phyloP scores from a whole-genome alignment of 768 basidiomycete species.

The Mycena crocata region DNA sequence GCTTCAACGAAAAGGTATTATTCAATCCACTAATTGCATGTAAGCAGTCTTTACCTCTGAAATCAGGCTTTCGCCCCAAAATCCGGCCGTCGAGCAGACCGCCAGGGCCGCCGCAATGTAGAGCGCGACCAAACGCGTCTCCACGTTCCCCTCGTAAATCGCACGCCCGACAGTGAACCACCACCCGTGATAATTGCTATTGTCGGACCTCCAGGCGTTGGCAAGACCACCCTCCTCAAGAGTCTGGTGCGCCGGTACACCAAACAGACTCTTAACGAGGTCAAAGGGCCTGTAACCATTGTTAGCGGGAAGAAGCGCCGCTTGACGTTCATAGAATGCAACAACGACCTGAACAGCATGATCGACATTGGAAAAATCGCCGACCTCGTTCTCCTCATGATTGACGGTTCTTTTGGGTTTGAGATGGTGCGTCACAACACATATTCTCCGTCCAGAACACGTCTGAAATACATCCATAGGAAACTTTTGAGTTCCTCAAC shows the following conservation, averaged over 20 bases:
- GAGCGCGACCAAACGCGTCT: conserved; percentile 95
- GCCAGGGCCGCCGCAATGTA: conserved; percentile 89
- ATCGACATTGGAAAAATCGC: conserved; percentile 98
- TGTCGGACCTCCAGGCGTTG: conserved; percentile 96
- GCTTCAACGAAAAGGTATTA: conserved; percentile 93
- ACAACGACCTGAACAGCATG: conserved; percentile 98
- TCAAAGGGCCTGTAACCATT: conserved; percentile 94
- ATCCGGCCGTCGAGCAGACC: conserved; percentile 90
- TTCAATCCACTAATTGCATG: neutral
- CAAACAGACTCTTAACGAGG: conserved; percentile 91
- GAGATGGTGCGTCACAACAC: conserved; percentile 87
- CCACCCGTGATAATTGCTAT: conserved; percentile 96
- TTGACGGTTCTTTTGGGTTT: conserved; percentile 97
- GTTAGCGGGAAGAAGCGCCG: conserved; percentile 93
- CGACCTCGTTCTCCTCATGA: conserved; percentile 96
- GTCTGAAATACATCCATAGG: conserved; percentile 51
- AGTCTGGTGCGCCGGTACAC: conserved; percentile 92
- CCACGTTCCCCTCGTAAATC: conserved; percentile 95
- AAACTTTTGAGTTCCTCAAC: conserved; percentile 99
- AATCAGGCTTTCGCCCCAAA: conserved; percentile 90
- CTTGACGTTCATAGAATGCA: conserved; percentile 97
- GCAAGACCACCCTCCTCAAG: conserved; percentile 94
- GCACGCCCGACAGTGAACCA: conserved; percentile 91
- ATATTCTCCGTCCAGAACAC: neutral
- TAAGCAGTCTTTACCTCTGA: conserved; percentile 1